These are phyloP conservation scores for Penicillium macrosclerotiorum DNA, from an alignment of 495 filamentous ascomycete genomes.

Conservation along the genomic window DNA sequence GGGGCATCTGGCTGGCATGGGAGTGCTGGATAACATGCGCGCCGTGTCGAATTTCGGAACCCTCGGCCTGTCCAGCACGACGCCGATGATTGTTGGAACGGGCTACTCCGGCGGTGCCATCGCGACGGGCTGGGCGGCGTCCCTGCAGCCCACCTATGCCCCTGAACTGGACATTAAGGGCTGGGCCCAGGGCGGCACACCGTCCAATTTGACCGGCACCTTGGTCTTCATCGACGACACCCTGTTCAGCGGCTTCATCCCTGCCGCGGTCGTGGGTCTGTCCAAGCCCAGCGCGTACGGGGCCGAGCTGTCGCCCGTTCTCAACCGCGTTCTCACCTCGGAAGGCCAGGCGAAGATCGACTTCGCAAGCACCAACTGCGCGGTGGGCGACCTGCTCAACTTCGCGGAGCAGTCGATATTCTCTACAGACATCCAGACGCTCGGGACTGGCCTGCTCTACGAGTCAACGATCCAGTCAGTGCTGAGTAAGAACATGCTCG, in stretches of 20 bases:
- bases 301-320: slow-evolving; percentile 23
- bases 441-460: slow-evolving; percentile 22
- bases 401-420: slow-evolving; percentile 27
- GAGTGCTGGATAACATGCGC: slow-evolving; percentile 33
- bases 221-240: slow-evolving; percentile 26
- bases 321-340: slow-evolving; percentile 22
- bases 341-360: slow-evolving; percentile 16
- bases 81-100: slow-evolving; percentile 28
- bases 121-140: slow-evolving; percentile 52
- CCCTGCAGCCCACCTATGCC: slow-evolving; percentile 51
- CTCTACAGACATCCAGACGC: slow-evolving; percentile 21
- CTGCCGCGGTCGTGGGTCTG: slow-evolving; percentile 28
- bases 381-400: slow-evolving; percentile 15
- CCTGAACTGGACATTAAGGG: slow-evolving; percentile 52
- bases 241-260: slow-evolving; percentile 29
- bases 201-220: slow-evolving; percentile 32
- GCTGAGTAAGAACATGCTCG: slow-evolving; percentile 24
- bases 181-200: slow-evolving; percentile 49
- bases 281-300: slow-evolving; percentile 30
- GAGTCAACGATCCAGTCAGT: slow-evolving; percentile 21
- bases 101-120: slow-evolving; percentile 59
- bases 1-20: slow-evolving; percentile 33
- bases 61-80: slow-evolving; percentile 18
- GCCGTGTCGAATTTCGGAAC: slow-evolving; percentile 28
- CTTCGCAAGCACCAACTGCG: slow-evolving; percentile 17